Conservation (phyloP, 164 flowering plant genomes). For the Brasenia schreberi region DNA sequence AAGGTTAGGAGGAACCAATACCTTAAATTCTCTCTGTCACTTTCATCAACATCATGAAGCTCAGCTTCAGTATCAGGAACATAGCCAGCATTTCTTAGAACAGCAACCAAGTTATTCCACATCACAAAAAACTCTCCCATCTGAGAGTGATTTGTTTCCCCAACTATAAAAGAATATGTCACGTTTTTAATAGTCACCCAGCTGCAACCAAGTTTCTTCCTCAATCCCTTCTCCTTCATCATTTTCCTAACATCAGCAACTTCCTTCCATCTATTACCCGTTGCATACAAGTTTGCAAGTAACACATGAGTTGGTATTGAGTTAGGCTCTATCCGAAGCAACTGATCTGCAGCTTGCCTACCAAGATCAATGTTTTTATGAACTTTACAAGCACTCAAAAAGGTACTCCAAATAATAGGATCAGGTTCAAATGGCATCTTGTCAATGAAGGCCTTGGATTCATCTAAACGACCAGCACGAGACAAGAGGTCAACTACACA, state of each 20-base stretch:
- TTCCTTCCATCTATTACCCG: constrained; percentile 38
- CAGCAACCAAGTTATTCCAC: constrained; percentile 26
- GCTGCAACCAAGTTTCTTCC: constrained; percentile 45
- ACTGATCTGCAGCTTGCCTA: constrained; percentile 28
- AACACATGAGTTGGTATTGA: constrained; percentile 31
- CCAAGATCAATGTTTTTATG: constrained; percentile 45
- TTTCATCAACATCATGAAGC: constrained; percentile 40
- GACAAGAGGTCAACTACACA: constrained; percentile 75
- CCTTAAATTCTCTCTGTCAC: constrained; percentile 18
- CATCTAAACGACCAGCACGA: constrained; percentile 46
- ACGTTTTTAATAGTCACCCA: constrained; percentile 41
- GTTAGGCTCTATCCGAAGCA: constrained; percentile 32
- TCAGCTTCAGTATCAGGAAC: constrained; percentile 16
- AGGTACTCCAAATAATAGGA: constrained; percentile 44
- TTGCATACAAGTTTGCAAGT: constrained; percentile 37
- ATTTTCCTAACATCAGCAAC: constrained; percentile 37
- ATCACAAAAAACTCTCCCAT: constrained; percentile 17
- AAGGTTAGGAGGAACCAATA: too few relatives aligned
- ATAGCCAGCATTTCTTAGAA: constrained; percentile 18
- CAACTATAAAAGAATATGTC: constrained; percentile 23
- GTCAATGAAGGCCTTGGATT: constrained; percentile 40
- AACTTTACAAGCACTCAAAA: constrained; percentile 46
- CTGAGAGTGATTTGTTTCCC: constrained; percentile 33
- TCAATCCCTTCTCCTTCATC: constrained; percentile 41
- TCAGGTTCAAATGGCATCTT: constrained; percentile 23